Evolutionary conservation across 805 yeast genomes (phyloP), one percentile per base, ranked within the genome.

Genomic region (Scheffersomyces lignosus): DNA sequence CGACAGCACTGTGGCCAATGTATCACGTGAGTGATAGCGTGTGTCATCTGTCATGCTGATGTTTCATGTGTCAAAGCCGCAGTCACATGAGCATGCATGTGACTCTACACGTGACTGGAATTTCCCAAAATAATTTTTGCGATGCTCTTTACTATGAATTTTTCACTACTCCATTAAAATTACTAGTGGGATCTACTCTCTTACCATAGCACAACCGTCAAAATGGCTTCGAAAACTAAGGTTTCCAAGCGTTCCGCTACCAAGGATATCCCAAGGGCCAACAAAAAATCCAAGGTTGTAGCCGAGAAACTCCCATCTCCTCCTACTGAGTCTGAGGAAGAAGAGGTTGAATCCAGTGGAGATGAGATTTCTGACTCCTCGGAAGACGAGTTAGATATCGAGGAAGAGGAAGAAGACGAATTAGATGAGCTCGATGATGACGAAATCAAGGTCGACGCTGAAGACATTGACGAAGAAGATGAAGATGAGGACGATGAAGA

Each of bases 211-310:
- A n/a, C n/a, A n/a, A n/a, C n/a, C n/a, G n/a, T n/a, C n/a, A n/a
- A n/a, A 7, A 20, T 20, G 24, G 24, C 10, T 7, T 20, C 24
- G 9, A 20, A 20, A 10, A 20, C 24, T 20, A 64, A 54, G 48
- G 66, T 66, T n/a, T 47, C 49, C 27, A 65, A 63, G 45, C 58
- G 70, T 46, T 29, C 61, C 9, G 55, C 54, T 23, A 28, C 45
- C 15, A 45, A 47, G 37, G 49, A 29, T 14, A 40, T 25, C 33
- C 41, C 43, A 31, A 38, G 34, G 36, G 38, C 31, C 15, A 38
- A 43, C 13, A 58, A 59, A 47, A 56, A 54, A 45, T 36, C 58
- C 14, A 70, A 69, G 43, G 58, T 58, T 25, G n/a, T n/a, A n/a
- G 58, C 48, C 14, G 56, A 60, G 22, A 47, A 49, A 26, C 47